Base-by-base conservation (phyloP, 352 stramenopile genomes). In the Phytophthora niederhauseri region DNA sequence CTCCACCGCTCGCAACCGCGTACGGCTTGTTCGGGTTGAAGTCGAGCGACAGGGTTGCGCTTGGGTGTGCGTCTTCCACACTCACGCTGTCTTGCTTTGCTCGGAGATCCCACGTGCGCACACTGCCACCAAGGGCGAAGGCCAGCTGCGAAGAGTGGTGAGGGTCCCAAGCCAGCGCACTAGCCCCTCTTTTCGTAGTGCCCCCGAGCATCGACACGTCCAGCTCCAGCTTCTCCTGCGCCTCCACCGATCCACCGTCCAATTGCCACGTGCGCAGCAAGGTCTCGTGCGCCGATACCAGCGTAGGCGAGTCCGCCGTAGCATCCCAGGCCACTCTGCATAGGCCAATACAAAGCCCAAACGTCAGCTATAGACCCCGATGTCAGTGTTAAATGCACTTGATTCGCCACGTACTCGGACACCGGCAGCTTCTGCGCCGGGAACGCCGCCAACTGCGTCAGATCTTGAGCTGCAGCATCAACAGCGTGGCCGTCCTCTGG, bases 11-110 rank as follows among this genome's bases (percentile, higher is more conserved):
- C 0, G 87, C 86, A 14, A 99, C 55, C 20, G 91, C 87, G 61
- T 97, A 93, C 0, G 97, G 96, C 75, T 98, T 98, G 81, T 99
- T 98, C n/a, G 95, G 98, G 81, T 99, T 99, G 78, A 98, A 99
- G 80, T 99, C 94, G 12, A 99, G 69, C 74, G 98, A 93, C 3
- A 91, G 50, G 7, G 81, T 77, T n/a, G 76, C 78, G 19, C 68
- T 75, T 5, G 80, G 43, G 61, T 95, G 87, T 69, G 92, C 82
- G 38, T 94, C 73, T 49, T 87, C 75, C 14, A 92, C 74, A 46
- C 73, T 61, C 8, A 81, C 70, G 28, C n/a, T 67, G 45, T 87
- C 71, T 17, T 75, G 51, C 30, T 89, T 82, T 6, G 67, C 54
- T 19, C 88, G 81, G 0, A 89, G 61, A 64, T 97, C 89, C 90